Base-by-base conservation (phyloP, 306 rosid species). In the Begonia masoniana region DNA sequence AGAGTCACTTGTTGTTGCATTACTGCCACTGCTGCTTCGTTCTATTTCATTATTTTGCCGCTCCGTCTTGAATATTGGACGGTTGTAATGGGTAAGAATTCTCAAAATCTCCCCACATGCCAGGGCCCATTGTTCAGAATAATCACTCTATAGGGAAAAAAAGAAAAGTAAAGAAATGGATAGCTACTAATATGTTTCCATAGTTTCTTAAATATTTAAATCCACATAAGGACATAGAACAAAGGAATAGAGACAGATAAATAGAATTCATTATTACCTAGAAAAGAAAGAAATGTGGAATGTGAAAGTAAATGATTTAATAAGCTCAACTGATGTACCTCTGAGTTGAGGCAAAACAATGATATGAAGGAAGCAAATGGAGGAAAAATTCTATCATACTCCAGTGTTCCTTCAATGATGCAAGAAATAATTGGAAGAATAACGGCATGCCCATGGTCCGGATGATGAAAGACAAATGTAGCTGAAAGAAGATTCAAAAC, bases 391-490 rank as follows among this genome's bases (percentile, higher is more conserved):
- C 83, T 78, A 55, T 83, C 83, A 66, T 91, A 91, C 62, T 68
- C 81, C 61, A 91, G 68, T 10, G 82, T 68, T 42, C 94, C 97
- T 67, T 91, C 94, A 68, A 91, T 81, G 61, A 91, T 81, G 56
- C 88, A 81, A 12, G 97, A 91, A 82, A 91, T 91, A 51, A 91
- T 81, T 60, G 97, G 97, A 75, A 82, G 96, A 42, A 91, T 80
- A 65, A 91, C 89, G 43, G 94, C 91, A 68, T 91, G 96, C 53
- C 97, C 97, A 41, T 91, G 95, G 82, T 91, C 97, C 10, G 97
- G 97, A 77, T 91, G 97, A 69, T 91, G 85, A 73, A 85, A 91
- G 31, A 91, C 91, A 83, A 91, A 85, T 31, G 81, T 79, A 9
- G 97, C 97, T 91, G 94, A 68, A 82, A 50, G 19, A 9, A 52